phyloP scores from a whole-genome alignment of 1,139 yeast genomes.

The Candida buenavistaensis region DNA sequence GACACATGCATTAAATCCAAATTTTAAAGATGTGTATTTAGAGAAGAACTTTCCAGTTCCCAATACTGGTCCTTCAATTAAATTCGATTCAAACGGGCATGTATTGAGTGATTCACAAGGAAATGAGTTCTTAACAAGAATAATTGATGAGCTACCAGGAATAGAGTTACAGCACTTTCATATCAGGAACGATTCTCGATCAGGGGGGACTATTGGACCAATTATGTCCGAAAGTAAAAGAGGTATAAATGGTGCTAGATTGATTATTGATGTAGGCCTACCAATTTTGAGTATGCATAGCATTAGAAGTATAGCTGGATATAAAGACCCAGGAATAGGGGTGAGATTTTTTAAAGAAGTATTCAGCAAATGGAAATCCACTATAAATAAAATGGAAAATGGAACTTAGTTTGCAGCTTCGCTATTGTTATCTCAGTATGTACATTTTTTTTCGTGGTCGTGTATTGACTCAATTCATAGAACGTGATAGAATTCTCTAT shows the following conservation, averaged over 20 bases:
- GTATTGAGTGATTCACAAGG: slow-evolving; percentile 82
- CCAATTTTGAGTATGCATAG: slow-evolving; percentile 84
- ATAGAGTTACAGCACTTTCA: slow-evolving; percentile 69
- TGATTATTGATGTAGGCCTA: slow-evolving; percentile 73
- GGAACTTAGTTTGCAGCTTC: slow-evolving; percentile 2
- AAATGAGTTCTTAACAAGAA: slow-evolving; percentile 60
- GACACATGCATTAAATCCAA: slow-evolving; percentile 63
- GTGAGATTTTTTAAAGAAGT: slow-evolving; percentile 63
- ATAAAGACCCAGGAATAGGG: slow-evolving; percentile 68
- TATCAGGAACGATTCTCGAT: slow-evolving; percentile 67
- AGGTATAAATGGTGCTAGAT: slow-evolving; percentile 61
- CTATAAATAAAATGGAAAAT: slow-evolving; percentile 14
- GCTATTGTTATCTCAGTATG: too few species aligned
- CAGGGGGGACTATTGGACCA: slow-evolving; percentile 85
- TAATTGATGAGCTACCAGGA: slow-evolving; percentile 57
- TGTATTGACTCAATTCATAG: too few species aligned
- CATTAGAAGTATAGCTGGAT: slow-evolving; percentile 73
- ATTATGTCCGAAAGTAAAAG: slow-evolving; percentile 46
- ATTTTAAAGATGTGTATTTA: slow-evolving; percentile 60
- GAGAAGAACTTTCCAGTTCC: slow-evolving; percentile 77
- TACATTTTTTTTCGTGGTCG: too few species aligned
- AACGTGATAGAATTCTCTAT: too few species aligned
- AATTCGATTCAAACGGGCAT: slow-evolving; percentile 75
- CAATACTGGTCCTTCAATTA: slow-evolving; percentile 69
- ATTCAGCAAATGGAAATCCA: slow-evolving; percentile 55